Percentiles rank a stretch among this genome's conserved stretches.
phyloP scores from a whole-genome alignment of 305 asterid genomes.

The Fraxinus greggii region DNA sequence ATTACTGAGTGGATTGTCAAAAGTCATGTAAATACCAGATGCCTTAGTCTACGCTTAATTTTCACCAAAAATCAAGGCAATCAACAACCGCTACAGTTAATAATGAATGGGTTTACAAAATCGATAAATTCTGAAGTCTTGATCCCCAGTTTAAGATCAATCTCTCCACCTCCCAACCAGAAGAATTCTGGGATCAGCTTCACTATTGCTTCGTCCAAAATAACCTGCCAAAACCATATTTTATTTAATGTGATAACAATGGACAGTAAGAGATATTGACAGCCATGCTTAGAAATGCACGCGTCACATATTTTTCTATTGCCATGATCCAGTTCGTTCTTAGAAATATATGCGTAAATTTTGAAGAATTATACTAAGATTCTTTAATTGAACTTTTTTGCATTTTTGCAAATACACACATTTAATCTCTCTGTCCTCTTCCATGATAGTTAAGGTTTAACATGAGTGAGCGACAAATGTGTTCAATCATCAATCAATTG shows the following conservation, averaged over 20 bases:
- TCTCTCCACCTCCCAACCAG: conserved; percentile 94
- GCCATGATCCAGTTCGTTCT: not conserved
- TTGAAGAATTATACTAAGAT: not conserved
- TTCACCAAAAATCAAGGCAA: not conserved
- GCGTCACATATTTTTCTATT: not conserved
- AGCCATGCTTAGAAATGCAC: not conserved
- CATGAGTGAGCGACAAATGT: not conserved
- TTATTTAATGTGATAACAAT: conserved; percentile 13
- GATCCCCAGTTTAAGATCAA: conserved; percentile 77
- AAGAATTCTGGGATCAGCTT: conserved; percentile 79
- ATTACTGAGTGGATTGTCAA: not conserved
- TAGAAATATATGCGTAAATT: not conserved
- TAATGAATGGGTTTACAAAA: conserved; percentile 60
- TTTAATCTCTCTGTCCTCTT: not conserved
- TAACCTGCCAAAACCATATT: conserved; percentile 54
- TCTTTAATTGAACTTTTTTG: not conserved
- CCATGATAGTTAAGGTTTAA: not conserved
- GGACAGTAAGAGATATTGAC: not conserved
- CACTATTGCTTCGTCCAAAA: conserved; percentile 81
- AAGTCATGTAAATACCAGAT: not conserved
- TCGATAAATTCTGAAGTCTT: conserved; percentile 62
- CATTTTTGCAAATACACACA: not conserved
- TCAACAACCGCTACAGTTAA: conserved; percentile 62
- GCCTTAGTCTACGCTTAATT: not conserved
- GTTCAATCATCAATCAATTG: not conserved